A percentile compares a stretch with the other conserved stretches of the same genome.
These are phyloP conservation scores for Hebeloma cylindrosporum DNA, from an alignment of 768 basidiomycete species.

Conservation along the genomic window DNA sequence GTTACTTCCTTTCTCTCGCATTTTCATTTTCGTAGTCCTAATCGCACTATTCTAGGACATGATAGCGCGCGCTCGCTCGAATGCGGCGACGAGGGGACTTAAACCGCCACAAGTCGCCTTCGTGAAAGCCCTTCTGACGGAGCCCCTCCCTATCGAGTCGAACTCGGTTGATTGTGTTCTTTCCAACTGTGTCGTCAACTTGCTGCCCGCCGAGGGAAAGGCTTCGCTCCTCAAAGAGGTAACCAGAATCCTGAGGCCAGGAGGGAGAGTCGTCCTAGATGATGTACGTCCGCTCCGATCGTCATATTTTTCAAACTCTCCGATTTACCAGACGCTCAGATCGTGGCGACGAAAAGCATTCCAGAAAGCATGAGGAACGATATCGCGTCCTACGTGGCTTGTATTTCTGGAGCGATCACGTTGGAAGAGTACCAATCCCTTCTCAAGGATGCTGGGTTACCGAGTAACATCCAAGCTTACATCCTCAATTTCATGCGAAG, in stretches of 20 bases:
- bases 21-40: neutral
- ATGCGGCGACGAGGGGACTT: constrained; percentile 41
- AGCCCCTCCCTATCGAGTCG: constrained; percentile 47
- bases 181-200: constrained; percentile 59
- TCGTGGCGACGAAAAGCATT: constrained; percentile 45
- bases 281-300: constrained; percentile 39
- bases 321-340: constrained; percentile 31
- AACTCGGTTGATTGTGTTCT: constrained; percentile 53
- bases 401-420: constrained; percentile 47
- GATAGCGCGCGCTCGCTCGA: constrained; percentile 46
- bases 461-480: constrained; percentile 26
- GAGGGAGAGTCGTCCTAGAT: constrained; percentile 51
- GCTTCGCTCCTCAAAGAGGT: constrained; percentile 44
- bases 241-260: constrained; percentile 51
- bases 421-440: constrained; percentile 38
- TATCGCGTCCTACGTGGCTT: constrained; percentile 41
- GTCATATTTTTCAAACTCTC: neutral
- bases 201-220: constrained; percentile 44
- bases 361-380: constrained; percentile 42
- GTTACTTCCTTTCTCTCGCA: constrained; percentile 8
- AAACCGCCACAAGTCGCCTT: constrained; percentile 51
- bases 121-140: constrained; percentile 40
- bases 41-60: constrained; percentile 40
- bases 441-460: constrained; percentile 41
- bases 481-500: neutral